Percentiles rank a stretch among this genome's conserved stretches.
Conservation (phyloP, 2,329 filamentous ascomycete species). For the Stemphylium lycopersici region DNA sequence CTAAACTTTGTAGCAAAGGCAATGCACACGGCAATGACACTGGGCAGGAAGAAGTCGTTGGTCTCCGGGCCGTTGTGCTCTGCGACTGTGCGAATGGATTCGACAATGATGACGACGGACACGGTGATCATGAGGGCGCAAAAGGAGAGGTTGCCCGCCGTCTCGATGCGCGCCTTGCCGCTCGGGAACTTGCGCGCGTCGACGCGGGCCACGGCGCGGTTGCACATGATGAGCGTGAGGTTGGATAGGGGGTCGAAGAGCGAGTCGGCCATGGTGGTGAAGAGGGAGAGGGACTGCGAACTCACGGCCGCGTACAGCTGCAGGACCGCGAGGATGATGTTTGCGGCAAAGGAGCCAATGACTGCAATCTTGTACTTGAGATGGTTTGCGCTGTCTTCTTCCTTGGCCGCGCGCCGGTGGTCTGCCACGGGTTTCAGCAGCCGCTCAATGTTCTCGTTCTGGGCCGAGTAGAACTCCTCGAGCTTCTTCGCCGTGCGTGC, state of each 20-base stretch:
- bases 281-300: conserved; percentile 90
- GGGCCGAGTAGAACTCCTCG: conserved; percentile 82
- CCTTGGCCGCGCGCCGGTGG: conserved; percentile 79
- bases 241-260: conserved; percentile 93
- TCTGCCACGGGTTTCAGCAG: conserved; percentile 93
- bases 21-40: conserved; percentile 81
- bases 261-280: conserved; percentile 96
- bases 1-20: conserved; percentile 84
- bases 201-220: conserved; percentile 86
- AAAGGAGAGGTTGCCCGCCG: conserved; percentile 93
- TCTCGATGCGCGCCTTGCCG: conserved; percentile 93
- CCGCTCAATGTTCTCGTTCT: conserved; percentile 93
- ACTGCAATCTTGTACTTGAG: conserved; percentile 75
- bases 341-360: conserved; percentile 74
- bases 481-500: conserved; percentile 62
- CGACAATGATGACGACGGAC: conserved; percentile 89
- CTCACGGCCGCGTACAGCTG: conserved; percentile 89
- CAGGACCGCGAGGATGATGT: conserved; percentile 76
- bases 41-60: conserved; percentile 77
- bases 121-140: conserved; percentile 96
- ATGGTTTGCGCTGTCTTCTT: conserved; percentile 81
- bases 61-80: conserved; percentile 52
- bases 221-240: conserved; percentile 81
- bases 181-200: conserved; percentile 87
- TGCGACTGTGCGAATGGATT: conserved; percentile 75